phyloP scores from a whole-genome alignment of 2,329 filamentous ascomycete species.

The Penicillium brevicompactum region DNA sequence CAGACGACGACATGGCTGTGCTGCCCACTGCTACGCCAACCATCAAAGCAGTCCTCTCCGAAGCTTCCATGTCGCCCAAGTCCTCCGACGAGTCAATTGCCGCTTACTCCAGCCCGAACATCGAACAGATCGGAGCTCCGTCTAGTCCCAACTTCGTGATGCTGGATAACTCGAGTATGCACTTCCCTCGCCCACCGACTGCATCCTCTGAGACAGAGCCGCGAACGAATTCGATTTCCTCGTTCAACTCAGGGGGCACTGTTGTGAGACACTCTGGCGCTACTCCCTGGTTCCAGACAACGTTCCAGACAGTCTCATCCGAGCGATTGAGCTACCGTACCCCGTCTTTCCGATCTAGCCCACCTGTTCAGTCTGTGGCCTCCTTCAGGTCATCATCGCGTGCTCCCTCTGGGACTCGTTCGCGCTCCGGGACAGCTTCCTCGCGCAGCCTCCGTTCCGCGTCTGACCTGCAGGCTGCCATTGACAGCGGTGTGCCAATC shows the following conservation, averaged over 20 bases:
- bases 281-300: conserved; percentile 37
- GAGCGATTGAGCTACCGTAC: conserved; percentile 37
- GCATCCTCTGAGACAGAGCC: conserved; percentile 35
- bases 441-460: conserved; percentile 36
- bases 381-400: conserved; percentile 40
- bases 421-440: conserved; percentile 37
- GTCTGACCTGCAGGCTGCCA: conserved; percentile 40
- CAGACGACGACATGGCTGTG: conserved; percentile 37
- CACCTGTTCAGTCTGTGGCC: conserved; percentile 36
- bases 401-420: conserved; percentile 30
- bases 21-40: conserved; percentile 37
- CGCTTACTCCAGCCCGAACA: conserved; percentile 44
- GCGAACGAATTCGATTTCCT: conserved; percentile 43
- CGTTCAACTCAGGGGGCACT: conserved; percentile 44
- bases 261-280: conserved; percentile 41
- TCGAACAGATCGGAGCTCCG: conserved; percentile 39
- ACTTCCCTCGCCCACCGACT: conserved; percentile 37
- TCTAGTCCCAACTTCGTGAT: conserved; percentile 43
- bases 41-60: conserved; percentile 40
- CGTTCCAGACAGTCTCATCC: conserved; percentile 36
- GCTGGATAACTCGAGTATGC: conserved; percentile 34
- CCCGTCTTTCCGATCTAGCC: conserved; percentile 44
- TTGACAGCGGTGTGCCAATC: conserved; percentile 39
- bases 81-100: conserved; percentile 26
- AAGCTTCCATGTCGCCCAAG: conserved; percentile 31